These are phyloP conservation scores for Aethionema arabicum DNA, from an alignment of 345 rosid species.

Conservation along the genomic window DNA sequence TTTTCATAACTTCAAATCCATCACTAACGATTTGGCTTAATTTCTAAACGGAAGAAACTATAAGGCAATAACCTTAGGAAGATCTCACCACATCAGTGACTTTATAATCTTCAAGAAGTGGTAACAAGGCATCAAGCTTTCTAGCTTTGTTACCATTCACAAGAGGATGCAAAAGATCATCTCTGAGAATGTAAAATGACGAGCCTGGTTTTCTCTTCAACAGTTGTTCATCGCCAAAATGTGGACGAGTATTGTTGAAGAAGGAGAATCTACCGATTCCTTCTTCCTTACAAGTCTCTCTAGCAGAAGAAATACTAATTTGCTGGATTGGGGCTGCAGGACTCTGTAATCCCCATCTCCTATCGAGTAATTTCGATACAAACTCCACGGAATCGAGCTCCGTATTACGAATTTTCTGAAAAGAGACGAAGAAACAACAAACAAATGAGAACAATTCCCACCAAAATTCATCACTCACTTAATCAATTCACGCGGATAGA, in stretches of 20 bases:
- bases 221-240: slow-evolving; percentile 42
- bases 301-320: slow-evolving; percentile 41
- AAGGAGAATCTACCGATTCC: slow-evolving; percentile 34
- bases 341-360: slow-evolving; percentile 63
- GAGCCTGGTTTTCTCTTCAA: slow-evolving; percentile 29
- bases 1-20: no score
- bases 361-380: slow-evolving; percentile 51
- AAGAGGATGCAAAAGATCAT: slow-evolving; percentile 86
- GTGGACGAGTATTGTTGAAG: slow-evolving; percentile 41
- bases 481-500: neutral
- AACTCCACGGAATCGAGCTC: slow-evolving; percentile 40
- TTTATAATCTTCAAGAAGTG: slow-evolving; percentile 55
- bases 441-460: neutral
- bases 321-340: slow-evolving; percentile 66
- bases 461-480: neutral
- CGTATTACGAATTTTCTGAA: slow-evolving; percentile 39
- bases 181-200: slow-evolving; percentile 74
- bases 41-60: neutral
- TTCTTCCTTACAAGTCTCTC: slow-evolving; percentile 28
- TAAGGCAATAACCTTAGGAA: slow-evolving; percentile 10
- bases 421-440: slow-evolving; percentile 1
- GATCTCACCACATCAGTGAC: slow-evolving; percentile 83
- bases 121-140: slow-evolving; percentile 78
- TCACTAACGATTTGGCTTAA: no score
- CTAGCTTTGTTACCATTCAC: slow-evolving; percentile 92